These are phyloP conservation scores for Solanum chiquidenum DNA, from an alignment of 257 asterid genomes.

Conservation along the genomic window DNA sequence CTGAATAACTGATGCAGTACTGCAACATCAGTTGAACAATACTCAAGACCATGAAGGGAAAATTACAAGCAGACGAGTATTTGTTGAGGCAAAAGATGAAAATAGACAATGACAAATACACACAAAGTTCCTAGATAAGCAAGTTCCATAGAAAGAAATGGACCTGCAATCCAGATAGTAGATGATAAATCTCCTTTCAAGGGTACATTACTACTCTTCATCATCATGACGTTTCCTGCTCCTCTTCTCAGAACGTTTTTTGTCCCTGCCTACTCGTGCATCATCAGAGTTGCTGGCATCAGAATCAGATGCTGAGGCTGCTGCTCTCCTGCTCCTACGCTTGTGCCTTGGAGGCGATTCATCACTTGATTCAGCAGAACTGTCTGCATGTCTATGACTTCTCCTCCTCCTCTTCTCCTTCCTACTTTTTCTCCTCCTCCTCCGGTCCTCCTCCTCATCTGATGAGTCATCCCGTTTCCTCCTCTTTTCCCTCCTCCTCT, in stretches of 20 bases:
- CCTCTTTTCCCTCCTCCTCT: slow-evolving; percentile 42
- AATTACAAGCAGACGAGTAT: neutral
- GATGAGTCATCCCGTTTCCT: slow-evolving; percentile 41
- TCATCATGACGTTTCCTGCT: slow-evolving; percentile 37
- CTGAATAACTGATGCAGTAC: neutral
- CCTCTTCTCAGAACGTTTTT: slow-evolving; percentile 59
- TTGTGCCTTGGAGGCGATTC: slow-evolving; percentile 43
- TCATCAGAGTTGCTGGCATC: slow-evolving; percentile 46
- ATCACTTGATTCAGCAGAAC: slow-evolving; percentile 39
- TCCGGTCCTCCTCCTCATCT: slow-evolving; percentile 26
- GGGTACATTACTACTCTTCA: slow-evolving; percentile 23
- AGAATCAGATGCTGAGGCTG: slow-evolving; percentile 31
- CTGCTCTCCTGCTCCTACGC: slow-evolving; percentile 43
- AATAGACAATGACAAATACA: neutral
- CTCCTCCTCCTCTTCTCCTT: slow-evolving; percentile 63
- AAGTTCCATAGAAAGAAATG: neutral
- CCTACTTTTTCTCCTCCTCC: slow-evolving; percentile 45
- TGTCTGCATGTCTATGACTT: slow-evolving; percentile 36
- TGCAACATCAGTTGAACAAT: neutral
- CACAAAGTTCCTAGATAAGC: neutral
- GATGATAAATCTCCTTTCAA: neutral
- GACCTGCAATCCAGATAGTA: neutral
- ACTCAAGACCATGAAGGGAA: neutral
- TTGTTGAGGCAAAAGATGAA: neutral
- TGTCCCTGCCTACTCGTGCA: slow-evolving; percentile 66